phyloP scores from a whole-genome alignment of 2,329 filamentous ascomycete species.

The Corniculantispora saksenae region DNA sequence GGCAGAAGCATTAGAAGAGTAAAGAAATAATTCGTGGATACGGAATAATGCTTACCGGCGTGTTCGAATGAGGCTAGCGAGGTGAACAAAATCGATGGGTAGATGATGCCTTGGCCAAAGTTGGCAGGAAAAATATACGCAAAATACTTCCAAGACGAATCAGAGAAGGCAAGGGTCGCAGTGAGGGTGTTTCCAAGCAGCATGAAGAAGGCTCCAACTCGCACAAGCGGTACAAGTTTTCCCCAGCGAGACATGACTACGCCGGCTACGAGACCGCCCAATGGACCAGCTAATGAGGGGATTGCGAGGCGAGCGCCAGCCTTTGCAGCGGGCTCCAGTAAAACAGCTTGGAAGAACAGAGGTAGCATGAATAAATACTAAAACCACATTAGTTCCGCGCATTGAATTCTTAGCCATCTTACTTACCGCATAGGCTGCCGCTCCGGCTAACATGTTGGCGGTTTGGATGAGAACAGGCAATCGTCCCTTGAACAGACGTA shows the following conservation, averaged over 20 bases:
- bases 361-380: slow-evolving; percentile 69
- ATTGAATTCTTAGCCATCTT: not conserved
- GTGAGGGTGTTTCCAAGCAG: slow-evolving; percentile 55
- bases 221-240: slow-evolving; percentile 52
- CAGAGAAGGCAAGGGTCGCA: slow-evolving; percentile 49
- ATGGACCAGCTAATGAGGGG: slow-evolving; percentile 60
- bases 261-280: slow-evolving; percentile 58
- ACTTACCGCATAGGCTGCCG: slow-evolving; percentile 63
- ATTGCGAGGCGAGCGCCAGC: slow-evolving; percentile 66
- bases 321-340: slow-evolving; percentile 62
- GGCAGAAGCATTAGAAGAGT: not conserved
- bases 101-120: slow-evolving; percentile 60
- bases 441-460: slow-evolving; percentile 61
- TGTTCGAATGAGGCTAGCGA: slow-evolving; percentile 64
- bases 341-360: slow-evolving; percentile 68
- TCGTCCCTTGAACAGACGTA: slow-evolving; percentile 57
- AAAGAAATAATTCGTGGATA: not conserved
- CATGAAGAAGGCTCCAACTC: slow-evolving; percentile 53
- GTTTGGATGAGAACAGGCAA: slow-evolving; percentile 57
- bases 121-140: slow-evolving; percentile 59
- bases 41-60: slow-evolving; percentile 44
- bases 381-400: not conserved
- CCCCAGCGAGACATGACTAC: slow-evolving; percentile 60
- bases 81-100: slow-evolving; percentile 61
- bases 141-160: slow-evolving; percentile 56